phyloP scores from a whole-genome alignment of 1,139 yeast genomes.

The Yamadazyma siamensis region DNA sequence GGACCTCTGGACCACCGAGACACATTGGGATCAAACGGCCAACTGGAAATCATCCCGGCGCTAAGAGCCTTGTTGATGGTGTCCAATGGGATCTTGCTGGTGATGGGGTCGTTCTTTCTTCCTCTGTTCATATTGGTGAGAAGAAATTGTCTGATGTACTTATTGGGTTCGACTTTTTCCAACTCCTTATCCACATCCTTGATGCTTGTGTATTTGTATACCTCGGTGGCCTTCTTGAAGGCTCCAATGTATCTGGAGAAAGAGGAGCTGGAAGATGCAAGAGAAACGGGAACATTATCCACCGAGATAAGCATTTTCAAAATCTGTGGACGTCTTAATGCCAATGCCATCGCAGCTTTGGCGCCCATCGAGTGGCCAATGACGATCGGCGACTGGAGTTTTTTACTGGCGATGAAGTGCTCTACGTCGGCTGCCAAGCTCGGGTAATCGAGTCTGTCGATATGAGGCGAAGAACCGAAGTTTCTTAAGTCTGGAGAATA shows the following conservation, averaged over 20 bases:
- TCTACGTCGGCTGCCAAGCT: constrained; percentile 85
- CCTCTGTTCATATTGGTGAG: constrained; percentile 63
- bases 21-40: constrained; percentile 65
- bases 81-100: constrained; percentile 67
- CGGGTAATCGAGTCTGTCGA: constrained; percentile 66
- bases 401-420: constrained; percentile 52
- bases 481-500: constrained; percentile 82
- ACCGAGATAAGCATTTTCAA: constrained; percentile 70
- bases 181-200: constrained; percentile 70
- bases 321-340: constrained; percentile 64
- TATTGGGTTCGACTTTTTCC: constrained; percentile 56
- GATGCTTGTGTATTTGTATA: constrained; percentile 42
- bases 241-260: constrained; percentile 69
- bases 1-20: constrained; percentile 65
- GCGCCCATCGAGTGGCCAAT: constrained; percentile 99
- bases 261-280: constrained; percentile 49
- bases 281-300: constrained; percentile 84
- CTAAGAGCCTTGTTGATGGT: constrained; percentile 62
- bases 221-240: constrained; percentile 51
- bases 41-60: constrained; percentile 62
- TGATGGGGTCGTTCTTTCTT: constrained; percentile 32
- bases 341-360: constrained; percentile 85
- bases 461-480: constrained; percentile 89
- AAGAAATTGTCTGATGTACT: constrained; percentile 72
- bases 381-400: constrained; percentile 52